phyloP scores from a whole-genome alignment of 495 filamentous ascomycete genomes.

The Podospora comata region DNA sequence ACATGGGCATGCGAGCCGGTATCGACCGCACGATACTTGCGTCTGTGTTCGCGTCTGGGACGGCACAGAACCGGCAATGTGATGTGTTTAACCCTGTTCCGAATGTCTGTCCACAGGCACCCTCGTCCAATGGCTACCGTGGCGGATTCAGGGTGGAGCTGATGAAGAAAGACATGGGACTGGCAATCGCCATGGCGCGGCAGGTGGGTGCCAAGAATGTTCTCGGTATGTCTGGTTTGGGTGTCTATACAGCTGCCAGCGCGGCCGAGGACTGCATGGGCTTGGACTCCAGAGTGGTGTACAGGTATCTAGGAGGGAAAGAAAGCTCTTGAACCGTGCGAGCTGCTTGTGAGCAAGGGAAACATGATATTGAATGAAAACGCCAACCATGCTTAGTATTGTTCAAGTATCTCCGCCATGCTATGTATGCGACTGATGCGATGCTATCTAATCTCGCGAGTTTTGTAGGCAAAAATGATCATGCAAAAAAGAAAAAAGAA shows the following conservation, averaged over 20 bases:
- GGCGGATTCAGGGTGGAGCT: constrained; percentile 53
- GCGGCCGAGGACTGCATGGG: constrained; percentile 45
- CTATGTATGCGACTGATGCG: not conserved
- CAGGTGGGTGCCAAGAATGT: constrained; percentile 42
- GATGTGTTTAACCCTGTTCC: constrained; percentile 53
- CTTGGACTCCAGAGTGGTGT: constrained; percentile 54
- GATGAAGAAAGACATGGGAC: constrained; percentile 53
- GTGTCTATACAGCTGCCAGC: constrained; percentile 46
- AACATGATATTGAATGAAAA: not conserved
- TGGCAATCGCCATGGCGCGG: constrained; percentile 49
- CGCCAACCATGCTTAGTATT: not conserved
- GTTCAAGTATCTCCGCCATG: not conserved
- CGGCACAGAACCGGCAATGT: constrained; percentile 49
- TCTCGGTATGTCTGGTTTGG: constrained; percentile 41
- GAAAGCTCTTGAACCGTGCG: not conserved
- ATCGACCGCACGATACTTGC: constrained; percentile 49
- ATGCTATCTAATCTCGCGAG: not conserved
- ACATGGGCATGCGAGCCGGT: constrained; percentile 53
- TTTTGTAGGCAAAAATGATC: not conserved
- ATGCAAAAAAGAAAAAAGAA: not conserved
- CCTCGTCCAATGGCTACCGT: constrained; percentile 46
- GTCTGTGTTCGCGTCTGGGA: constrained; percentile 47
- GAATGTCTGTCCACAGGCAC: constrained; percentile 47
- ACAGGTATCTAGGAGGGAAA: constrained; percentile 46
- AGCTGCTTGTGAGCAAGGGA: not conserved